Evolutionary conservation across 441 rosid genomes (phyloP).

Genomic region (Rhodomyrtus psidioides): DNA sequence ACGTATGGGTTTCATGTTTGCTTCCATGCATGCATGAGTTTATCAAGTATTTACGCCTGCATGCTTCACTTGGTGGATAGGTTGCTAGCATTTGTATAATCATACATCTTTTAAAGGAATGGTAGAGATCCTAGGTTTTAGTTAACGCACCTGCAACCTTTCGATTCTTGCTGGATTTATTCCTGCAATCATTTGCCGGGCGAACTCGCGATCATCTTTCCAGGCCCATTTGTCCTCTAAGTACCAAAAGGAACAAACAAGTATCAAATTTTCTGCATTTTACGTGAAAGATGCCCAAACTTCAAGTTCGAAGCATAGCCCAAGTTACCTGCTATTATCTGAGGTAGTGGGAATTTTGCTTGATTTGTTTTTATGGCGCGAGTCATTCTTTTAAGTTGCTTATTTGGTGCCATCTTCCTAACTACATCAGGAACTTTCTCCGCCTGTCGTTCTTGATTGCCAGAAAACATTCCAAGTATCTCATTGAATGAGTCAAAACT

Average conservation of each 20-base stretch:
- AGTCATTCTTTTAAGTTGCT: constrained; percentile 12
- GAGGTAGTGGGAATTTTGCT: constrained; percentile 38
- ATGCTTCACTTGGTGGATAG: background rate
- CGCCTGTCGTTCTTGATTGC: constrained; percentile 13
- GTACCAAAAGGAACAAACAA: background rate
- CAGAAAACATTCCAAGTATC: constrained; percentile 33
- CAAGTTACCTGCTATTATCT: constrained; percentile 40
- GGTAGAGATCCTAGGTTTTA: background rate
- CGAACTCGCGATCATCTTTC: constrained; percentile 52
- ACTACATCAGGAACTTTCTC: constrained; percentile 18
- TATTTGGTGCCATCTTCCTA: constrained; percentile 30
- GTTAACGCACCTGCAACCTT: constrained; percentile 32
- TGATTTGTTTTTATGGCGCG: constrained; percentile 14
- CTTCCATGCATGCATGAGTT: background rate
- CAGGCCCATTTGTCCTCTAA: constrained; percentile 43
- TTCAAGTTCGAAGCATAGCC: background rate
- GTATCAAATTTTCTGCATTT: background rate
- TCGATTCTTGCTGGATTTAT: constrained; percentile 43
- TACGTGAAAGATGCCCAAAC: background rate
- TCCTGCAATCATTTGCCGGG: constrained; percentile 70
- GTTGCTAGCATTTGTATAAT: background rate
- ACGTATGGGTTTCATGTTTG: no score
- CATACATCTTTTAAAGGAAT: background rate
- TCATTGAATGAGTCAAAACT: constrained; percentile 44
- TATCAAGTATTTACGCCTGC: background rate